Evolutionary conservation across 306 rosid genomes (phyloP), one percentile per base, ranked within the genome.

Genomic region (Vicia sativa): DNA sequence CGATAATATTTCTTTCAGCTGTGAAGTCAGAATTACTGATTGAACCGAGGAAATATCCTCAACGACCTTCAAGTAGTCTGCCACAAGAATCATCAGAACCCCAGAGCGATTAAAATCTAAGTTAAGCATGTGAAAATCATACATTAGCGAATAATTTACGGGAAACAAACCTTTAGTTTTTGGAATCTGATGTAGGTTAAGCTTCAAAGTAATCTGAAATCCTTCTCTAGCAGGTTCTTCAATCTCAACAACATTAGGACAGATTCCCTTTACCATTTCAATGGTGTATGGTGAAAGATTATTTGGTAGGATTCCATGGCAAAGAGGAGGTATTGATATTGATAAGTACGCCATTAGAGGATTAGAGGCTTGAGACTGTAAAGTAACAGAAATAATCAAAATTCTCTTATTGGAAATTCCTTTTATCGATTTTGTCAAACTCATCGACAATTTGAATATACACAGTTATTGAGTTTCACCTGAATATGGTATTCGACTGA

Each of bases 1-100:
- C 71, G 64, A 77, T 80, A 93, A 66, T 73, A 93, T 79, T 77
- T 93, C 95, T 79, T 82, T 90, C 38, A 93, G 83, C 83, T 87
- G 95, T 73, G 92, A 85, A 74, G 89, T 87, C 62, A 88, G 37
- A 58, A 93, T 81, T 37, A 80, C 87, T 13, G 99, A 87, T 77
- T 88, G 84, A 29, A 84, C 78, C 18, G 91, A 72, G 25, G 96
- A 81, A 67, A 90, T 80, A 48, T 88, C 89, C 63, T 74, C 66
- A 38, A 93, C 86, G 50, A 86, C 71, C 72, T 80, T 85, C 19
- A 65, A 74, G 54, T 84, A 62, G 16, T 93, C 99, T 93, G 81
- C 11, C 75, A 77, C 75, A 81, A 60, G 48, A 74, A 71, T n/a
- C 64, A 4, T 71, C 52, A 77, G 60, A 57, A 77, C 44, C 9